Conservation (phyloP, 345 rosid species). For the Citropsis articulata region DNA sequence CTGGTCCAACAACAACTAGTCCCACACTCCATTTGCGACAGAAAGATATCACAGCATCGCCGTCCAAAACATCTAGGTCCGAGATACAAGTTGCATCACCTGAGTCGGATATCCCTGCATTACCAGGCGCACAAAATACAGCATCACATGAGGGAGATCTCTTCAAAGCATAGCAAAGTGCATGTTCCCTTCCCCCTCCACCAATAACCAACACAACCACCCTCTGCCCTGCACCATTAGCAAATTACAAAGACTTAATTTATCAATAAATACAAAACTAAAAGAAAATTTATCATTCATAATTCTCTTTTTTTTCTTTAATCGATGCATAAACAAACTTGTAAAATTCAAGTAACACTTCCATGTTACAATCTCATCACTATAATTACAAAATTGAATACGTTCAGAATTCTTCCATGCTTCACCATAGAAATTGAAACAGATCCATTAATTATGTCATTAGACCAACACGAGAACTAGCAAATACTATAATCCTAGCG, state of each 20-base stretch:
- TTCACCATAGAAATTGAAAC: background rate
- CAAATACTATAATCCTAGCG: background rate
- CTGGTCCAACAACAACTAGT: constrained; percentile 89
- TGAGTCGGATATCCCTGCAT: constrained; percentile 78
- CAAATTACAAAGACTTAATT: background rate
- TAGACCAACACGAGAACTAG: background rate
- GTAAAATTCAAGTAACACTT: background rate
- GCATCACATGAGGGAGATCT: constrained; percentile 69
- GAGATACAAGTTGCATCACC: constrained; percentile 81
- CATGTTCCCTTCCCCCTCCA: constrained; percentile 97
- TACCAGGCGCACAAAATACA: constrained; percentile 92
- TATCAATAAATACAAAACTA: background rate
- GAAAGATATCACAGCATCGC: constrained; percentile 66
- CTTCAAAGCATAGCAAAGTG: constrained; percentile 79
- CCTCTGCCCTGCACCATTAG: constrained; percentile 45
- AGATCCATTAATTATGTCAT: background rate
- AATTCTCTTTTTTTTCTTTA: too few relatives aligned
- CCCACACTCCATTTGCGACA: constrained; percentile 62
- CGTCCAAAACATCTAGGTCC: constrained; percentile 62
- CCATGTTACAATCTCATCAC: background rate
- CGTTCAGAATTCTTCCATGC: background rate
- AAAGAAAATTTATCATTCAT: background rate
- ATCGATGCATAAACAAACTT: background rate
- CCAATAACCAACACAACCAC: constrained; percentile 85
- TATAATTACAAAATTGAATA: background rate